Conservation (phyloP, 441 rosid species). For the Erysimum cheiri region DNA sequence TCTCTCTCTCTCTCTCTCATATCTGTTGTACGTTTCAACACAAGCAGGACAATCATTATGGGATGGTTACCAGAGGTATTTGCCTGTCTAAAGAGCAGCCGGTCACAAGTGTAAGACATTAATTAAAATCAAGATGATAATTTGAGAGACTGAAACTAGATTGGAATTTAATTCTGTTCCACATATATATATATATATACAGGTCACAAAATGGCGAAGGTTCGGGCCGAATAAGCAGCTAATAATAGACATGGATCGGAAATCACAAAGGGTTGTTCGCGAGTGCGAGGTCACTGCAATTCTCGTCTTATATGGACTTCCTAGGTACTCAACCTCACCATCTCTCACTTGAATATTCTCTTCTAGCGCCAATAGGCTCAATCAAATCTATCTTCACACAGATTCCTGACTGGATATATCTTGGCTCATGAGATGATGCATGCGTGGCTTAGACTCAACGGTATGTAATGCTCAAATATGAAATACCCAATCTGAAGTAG, state of each 20-base stretch:
- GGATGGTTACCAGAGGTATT: conserved; percentile 84
- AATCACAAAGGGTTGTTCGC: conserved; percentile 63
- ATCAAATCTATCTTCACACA: conserved; percentile 32
- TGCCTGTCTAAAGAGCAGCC: conserved; percentile 87
- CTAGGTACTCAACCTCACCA: conserved; percentile 60
- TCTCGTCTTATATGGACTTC: conserved; percentile 89
- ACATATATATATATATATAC: conserved; percentile 13
- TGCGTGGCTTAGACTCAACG: conserved; percentile 85
- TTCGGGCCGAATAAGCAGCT: conserved; percentile 54
- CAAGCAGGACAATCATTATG: conserved; percentile 65
- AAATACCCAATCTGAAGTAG: neutral
- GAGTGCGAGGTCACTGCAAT: conserved; percentile 95
- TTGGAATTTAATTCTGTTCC: neutral
- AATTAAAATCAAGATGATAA: neutral
- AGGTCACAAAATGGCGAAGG: conserved; percentile 72
- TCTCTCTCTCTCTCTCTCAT: conserved; percentile 2
- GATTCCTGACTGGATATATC: conserved; percentile 79
- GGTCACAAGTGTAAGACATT: conserved; percentile 62
- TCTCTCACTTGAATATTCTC: neutral
- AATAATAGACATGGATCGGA: conserved; percentile 54
- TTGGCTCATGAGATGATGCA: conserved; percentile 98
- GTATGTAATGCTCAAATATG: conserved; percentile 43
- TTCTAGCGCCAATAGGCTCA: conserved; percentile 5
- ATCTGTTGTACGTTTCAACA: neutral
- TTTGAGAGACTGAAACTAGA: neutral